Evolutionary conservation across 148 eudicot genomes (phyloP), one percentile per base, ranked within the genome.

Genomic region (Gaultheria prostrata): DNA sequence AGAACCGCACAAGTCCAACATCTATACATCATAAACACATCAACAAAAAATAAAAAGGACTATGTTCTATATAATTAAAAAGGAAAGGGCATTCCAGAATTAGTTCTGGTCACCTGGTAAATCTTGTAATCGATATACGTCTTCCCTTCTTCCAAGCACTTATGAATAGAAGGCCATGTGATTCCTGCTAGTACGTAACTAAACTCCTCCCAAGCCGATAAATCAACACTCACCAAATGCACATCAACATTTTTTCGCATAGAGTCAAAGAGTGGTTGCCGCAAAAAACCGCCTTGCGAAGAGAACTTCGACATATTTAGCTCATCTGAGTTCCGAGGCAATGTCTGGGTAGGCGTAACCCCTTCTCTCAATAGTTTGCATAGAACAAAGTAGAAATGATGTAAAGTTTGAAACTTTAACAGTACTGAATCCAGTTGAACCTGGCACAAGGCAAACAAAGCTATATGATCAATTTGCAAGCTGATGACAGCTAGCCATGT

Each of bases 341-440:
- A 77, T 78, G 86, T 54, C 45, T 79, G 81, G 53, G 82, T 63
- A 63, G 87, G 77, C 8, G 83, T 24, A 86, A 86, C 81, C 77
- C 98, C 98, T 89, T 97, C 99, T 83, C 85, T 92, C 32, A 94
- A 88, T 82, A 94, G 83, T 86, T 97, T 97, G 95, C 92, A 89
- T 14, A 97, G 87, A 82, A 97, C 91, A 90, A 97, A 97, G 87
- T 93, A 94, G 88, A 94, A 94, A 88, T 97, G 97, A 88, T 97
- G 99, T 85, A 94, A 82, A 73, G 86, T 88, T 84, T 93, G 93
- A 82, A 93, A 97, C 84, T 92, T 92, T 63, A 83, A 85, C 63
- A 92, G 88, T 82, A 93, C 93, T 21, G 88, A 87, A 84, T 93
- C 97, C 91, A 94, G 72, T 72, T 89, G 94, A 85, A 92, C 95